phyloP scores from a whole-genome alignment of 352 stramenopile genomes.

The Ophiocytium majus region DNA sequence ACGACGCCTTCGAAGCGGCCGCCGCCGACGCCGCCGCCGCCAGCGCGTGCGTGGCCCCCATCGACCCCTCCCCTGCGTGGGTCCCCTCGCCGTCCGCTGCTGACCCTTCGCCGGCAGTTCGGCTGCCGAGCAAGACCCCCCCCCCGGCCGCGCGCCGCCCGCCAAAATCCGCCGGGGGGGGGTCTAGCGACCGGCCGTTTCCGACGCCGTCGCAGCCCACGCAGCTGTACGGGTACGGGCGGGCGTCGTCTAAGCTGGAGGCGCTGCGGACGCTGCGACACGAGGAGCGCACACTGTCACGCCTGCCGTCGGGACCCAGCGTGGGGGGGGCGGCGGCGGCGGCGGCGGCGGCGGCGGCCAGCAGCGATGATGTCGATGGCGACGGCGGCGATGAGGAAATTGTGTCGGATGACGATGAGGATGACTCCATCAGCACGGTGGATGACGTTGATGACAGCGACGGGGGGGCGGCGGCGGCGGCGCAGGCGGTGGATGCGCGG shows the following conservation, averaged over 20 bases:
- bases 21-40: too few species aligned
- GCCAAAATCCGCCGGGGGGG: background rate
- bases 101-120: too few species aligned
- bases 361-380: background rate
- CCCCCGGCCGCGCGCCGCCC: too few species aligned
- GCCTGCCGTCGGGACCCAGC: background rate
- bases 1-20: background rate
- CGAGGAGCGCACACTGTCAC: slow-evolving; percentile 4
- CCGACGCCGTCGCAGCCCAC: too few species aligned
- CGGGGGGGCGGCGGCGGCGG: too few species aligned
- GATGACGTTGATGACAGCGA: background rate
- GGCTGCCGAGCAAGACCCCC: background rate
- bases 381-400: background rate
- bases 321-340: too few species aligned
- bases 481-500: background rate
- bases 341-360: too few species aligned
- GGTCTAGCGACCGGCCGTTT: too few species aligned
- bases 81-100: too few species aligned
- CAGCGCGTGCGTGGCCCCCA: too few species aligned
- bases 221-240: background rate
- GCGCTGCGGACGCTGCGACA: background rate
- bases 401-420: background rate
- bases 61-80: background rate
- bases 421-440: too few species aligned
- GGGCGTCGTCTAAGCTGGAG: background rate